A percentile compares a stretch with the other conserved stretches of the same genome.
Evolutionary conservation across 2,329 filamentous ascomycete species (phyloP).

Genomic region (Lasiodiplodia sp.): DNA sequence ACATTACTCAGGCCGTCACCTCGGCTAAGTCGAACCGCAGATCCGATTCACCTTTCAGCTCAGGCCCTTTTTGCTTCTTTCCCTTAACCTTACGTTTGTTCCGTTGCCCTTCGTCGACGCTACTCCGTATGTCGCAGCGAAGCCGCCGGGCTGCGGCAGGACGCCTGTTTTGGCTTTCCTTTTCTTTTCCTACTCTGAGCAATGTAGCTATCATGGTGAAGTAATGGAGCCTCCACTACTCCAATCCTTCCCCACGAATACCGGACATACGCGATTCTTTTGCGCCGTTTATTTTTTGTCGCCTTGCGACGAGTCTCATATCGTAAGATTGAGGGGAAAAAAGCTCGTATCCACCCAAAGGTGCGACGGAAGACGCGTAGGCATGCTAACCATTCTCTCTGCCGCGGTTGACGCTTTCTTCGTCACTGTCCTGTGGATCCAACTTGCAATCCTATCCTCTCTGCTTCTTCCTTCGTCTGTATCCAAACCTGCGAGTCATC

Average conservation of each 20-base stretch:
- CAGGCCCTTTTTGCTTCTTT: neutral
- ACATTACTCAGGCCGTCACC: neutral
- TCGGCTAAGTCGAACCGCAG: neutral
- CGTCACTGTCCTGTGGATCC: neutral
- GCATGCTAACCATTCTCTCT: too few species aligned
- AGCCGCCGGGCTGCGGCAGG: constrained; percentile 10
- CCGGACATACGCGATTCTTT: neutral
- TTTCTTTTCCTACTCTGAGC: neutral
- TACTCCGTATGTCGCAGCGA: neutral
- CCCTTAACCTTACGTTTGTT: neutral
- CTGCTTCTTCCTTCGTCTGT: neutral
- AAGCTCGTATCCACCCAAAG: neutral
- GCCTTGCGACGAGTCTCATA: neutral
- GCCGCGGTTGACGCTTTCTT: neutral
- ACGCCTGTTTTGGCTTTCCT: neutral
- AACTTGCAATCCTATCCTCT: neutral
- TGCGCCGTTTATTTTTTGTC: too few species aligned
- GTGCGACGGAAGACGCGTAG: neutral
- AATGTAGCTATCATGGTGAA: neutral
- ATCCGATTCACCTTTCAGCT: neutral
- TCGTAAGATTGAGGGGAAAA: neutral
- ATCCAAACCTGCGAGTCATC: neutral
- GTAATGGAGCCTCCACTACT: neutral
- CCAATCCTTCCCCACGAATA: neutral
- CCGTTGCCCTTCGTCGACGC: neutral